These are phyloP conservation scores for Phytopythium chamaehyphon DNA, from an alignment of 352 stramenopile species.

Conservation along the genomic window DNA sequence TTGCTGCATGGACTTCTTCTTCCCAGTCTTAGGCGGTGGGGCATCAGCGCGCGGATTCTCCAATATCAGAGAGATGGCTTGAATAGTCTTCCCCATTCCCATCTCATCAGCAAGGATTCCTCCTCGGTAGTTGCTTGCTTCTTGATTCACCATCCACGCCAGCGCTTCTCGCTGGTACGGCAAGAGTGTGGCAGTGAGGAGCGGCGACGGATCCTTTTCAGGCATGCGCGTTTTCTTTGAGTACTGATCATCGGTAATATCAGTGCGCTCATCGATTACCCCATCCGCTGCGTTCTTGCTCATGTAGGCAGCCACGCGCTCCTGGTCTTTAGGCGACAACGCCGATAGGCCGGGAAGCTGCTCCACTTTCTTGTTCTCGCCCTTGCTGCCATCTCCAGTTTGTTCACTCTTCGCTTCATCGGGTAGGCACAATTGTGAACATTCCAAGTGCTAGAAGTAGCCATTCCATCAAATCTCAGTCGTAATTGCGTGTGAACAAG, in stretches of 20 bases:
- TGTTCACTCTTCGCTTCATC: conserved; percentile 13
- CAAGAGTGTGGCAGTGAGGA: conserved; percentile 88
- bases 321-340: conserved; percentile 40
- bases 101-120: conserved; percentile 99
- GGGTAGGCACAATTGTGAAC: conserved; percentile 15
- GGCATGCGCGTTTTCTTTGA: conserved; percentile 61
- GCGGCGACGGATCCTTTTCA: conserved; percentile 68
- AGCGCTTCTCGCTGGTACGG: conserved; percentile 99
- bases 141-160: conserved; percentile 93
- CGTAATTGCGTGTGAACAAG: no score
- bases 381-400: conserved; percentile 9
- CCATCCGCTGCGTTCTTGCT: conserved; percentile 37
- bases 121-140: conserved; percentile 86
- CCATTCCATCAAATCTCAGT: no score
- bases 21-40: conserved; percentile 4
- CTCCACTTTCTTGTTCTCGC: conserved; percentile 14
- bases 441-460: conserved; percentile 38
- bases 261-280: conserved; percentile 63
- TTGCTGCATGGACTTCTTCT: conserved; percentile 4
- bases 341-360: conserved; percentile 43
- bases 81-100: conserved; percentile 97
- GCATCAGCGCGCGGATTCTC: conserved; percentile 30
- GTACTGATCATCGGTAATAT: conserved; percentile 68
- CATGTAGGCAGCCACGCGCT: conserved; percentile 53
- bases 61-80: conserved; percentile 96